Conservation (phyloP, 2,329 filamentous ascomycete species). For the Lomentospora prolificans region DNA sequence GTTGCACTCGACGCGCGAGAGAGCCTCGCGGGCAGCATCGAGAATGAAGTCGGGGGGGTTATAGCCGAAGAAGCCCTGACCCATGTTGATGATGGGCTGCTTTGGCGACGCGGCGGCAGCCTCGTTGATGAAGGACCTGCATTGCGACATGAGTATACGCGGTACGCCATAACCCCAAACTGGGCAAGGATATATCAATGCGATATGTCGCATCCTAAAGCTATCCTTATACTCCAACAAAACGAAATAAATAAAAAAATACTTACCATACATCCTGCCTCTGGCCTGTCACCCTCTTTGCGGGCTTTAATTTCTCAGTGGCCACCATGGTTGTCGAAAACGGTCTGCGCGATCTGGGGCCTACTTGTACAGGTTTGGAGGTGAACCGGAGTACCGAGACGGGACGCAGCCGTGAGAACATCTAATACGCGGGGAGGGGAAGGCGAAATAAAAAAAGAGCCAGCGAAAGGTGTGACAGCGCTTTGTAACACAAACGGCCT, state of each 20-base stretch:
- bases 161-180: no score
- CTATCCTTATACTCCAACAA: no score
- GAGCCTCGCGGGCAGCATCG: conserved; percentile 79
- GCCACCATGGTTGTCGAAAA: conserved; percentile 29
- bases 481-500: background rate
- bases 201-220: background rate
- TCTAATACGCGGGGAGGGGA: background rate
- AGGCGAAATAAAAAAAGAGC: background rate
- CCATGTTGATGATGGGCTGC: conserved; percentile 57
- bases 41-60: conserved; percentile 88
- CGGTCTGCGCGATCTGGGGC: background rate
- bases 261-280: conserved; percentile 44
- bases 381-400: background rate
- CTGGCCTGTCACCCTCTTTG: conserved; percentile 37
- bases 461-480: no score
- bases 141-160: conserved; percentile 4
- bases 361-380: background rate
- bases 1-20: conserved; percentile 91
- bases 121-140: conserved; percentile 57
- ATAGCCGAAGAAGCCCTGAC: conserved; percentile 75
- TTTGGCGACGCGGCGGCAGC: conserved; percentile 52
- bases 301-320: conserved; percentile 37
- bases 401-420: conserved; percentile 2
- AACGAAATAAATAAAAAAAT: background rate
- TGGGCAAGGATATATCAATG: background rate